Evolutionary conservation across 371 early-diverging fungal species (phyloP).

Genomic region (Coemansia sp.): DNA sequence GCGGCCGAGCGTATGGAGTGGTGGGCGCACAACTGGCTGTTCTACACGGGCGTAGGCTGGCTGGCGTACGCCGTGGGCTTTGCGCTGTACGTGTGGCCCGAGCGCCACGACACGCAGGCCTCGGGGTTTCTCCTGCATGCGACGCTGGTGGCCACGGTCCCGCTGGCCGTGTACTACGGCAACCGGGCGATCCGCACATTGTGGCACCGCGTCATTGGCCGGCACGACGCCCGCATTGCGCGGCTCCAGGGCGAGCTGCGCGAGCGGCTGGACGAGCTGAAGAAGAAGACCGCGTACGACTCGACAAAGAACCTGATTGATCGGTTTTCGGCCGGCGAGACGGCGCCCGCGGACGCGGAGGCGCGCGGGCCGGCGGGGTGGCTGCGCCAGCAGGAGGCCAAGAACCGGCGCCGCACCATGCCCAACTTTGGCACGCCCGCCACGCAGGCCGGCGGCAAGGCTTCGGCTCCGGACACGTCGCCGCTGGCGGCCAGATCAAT

Average conservation of each 20-base stretch:
- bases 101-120: constrained; percentile 50
- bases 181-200: constrained; percentile 18
- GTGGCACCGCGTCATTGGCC: constrained; percentile 35
- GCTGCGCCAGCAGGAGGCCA: constrained; percentile 12
- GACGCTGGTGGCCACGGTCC: constrained; percentile 39
- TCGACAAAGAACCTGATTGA: constrained; percentile 88
- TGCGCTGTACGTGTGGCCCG: constrained; percentile 56
- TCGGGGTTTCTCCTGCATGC: constrained; percentile 54
- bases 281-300: constrained; percentile 85
- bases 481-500: not conserved
- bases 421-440: constrained; percentile 24
- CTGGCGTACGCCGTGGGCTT: constrained; percentile 61
- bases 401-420: constrained; percentile 33
- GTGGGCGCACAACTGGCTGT: constrained; percentile 66
- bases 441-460: not conserved
- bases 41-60: constrained; percentile 70
- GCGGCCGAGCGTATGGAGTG: constrained; percentile 65
- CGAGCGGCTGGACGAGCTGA: constrained; percentile 76
- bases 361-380: constrained; percentile 1
- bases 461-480: not conserved
- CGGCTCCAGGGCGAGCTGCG: constrained; percentile 68
- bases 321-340: constrained; percentile 66
- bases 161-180: constrained; percentile 33
- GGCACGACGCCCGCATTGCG: constrained; percentile 57
- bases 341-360: not conserved